Base-by-base conservation (phyloP, 495 filamentous ascomycete species). In the Neurospora discreta region DNA sequence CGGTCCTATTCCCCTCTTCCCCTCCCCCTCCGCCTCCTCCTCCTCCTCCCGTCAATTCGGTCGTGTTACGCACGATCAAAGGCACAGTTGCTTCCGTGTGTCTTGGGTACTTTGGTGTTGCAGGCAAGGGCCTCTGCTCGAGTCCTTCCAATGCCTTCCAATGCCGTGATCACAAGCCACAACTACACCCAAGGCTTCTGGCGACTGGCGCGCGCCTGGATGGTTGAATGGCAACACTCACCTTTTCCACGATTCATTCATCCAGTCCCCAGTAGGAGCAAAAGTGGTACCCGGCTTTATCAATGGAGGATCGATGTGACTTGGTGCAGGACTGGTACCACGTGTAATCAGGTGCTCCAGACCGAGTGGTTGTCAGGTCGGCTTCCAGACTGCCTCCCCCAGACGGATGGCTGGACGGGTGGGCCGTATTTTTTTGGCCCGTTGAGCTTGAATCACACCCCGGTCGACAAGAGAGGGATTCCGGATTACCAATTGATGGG, bases 291-390 rank as follows among this genome's bases (percentile, higher is more conserved):
- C 52, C 33, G 52, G 52, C 26, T 36, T 36, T 67, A 23, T 71
- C 38, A 39, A 68, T 71, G 46, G 70, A 42, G 26, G 42, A 68
- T 40, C 46, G 68, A 73, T 72, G 73, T 78, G 76, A 73, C 70
- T 69, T 40, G 39, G 69, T 74, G 69, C 78, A 39, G 76, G 73
- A 80, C 78, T 80, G 79, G 79, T 74, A 80, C 79, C 79, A 80
- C 79, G 79, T 80, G 79, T 80, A 77, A 75, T 79, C 74, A 77
- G 76, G 77, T 75, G 75, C 73, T 71, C 71, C 73, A 68, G 43
- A 70, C 44, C 69, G 72, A 69, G 46, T 70, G 72, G 67, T 42
- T 18, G 71, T 74, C 67, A 16, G 30, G 26, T 1, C 23, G 26
- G 11, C 26, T 30, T 23, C 52, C 52, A 33, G 52, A 60, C 26